Base-by-base conservation (phyloP, 768 basidiomycete genomes). In the Coprinellus micaceus region DNA sequence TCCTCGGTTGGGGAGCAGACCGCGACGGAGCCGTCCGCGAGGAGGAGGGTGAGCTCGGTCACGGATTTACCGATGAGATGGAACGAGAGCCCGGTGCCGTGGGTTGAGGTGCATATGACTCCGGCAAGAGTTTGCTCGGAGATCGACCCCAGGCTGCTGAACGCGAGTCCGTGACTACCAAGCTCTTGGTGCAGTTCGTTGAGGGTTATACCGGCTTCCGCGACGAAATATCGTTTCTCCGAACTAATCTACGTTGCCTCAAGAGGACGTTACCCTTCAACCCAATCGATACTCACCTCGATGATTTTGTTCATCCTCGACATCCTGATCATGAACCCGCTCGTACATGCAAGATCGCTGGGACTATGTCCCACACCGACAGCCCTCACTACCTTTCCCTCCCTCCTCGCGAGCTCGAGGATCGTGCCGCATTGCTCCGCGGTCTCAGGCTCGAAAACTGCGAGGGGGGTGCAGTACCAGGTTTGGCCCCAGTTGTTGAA, bases 81-180 rank as follows among this genome's bases (percentile, higher is more conserved):
- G 72, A 82, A 95, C 43, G 72, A 66, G 57, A 89, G 77, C 40
- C 97, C 96, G 12, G 91, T 86, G 52, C 95, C 97, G 76, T 99
- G 97, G 0, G 95, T 95, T 7, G 93, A 93, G 59, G 97, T 99
- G 13, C 93, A 86, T 64, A 98, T 79, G 63, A 94, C 83, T 43
- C 97, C 97, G 25, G 84, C 95, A 60, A 99, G 79, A 2, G 94
- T 92, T 70, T 98, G 96, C 69, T 97, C 94, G 33, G 94, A 96
- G 64, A 99, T 98, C 26, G 94, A 95, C 33, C 97, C 97, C 58
- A 98, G 80, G 71, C 91, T 96, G 65, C 82, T 85, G 83, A 99
- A 87, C 37, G 94, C 95, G 29, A 98, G 82, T 30, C 79, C 78
- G 63, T 86, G 74, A 12, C 73, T 68, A 47, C 77, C 82, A 54